These are phyloP conservation scores for Chionographis japonica DNA, from an alignment of 106 monocot genomes.

Conservation along the genomic window DNA sequence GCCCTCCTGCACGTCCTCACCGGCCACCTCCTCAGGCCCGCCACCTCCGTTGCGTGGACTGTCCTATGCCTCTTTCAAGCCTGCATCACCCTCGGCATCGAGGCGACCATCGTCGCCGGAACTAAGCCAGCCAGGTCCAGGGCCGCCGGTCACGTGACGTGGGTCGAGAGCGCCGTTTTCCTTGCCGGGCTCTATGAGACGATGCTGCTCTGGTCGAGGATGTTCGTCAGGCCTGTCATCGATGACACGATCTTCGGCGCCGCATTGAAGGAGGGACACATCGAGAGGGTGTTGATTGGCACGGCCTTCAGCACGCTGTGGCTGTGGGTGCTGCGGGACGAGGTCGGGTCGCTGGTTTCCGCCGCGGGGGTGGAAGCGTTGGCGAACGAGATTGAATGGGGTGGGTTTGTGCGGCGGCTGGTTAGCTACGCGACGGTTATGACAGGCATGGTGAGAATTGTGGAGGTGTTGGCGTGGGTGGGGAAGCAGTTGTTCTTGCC, in stretches of 20 bases:
- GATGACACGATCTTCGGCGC: slow-evolving; percentile 17
- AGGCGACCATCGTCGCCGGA: background rate
- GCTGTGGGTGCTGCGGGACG: slow-evolving; percentile 15
- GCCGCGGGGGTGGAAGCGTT: background rate
- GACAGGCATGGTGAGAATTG: slow-evolving; percentile 14
- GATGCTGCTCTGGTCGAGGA: slow-evolving; percentile 16
- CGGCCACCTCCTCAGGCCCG: slow-evolving; percentile 6
- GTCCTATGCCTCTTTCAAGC: slow-evolving; percentile 9
- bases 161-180: background rate
- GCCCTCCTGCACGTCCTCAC: slow-evolving; percentile 14
- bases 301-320: slow-evolving; percentile 12
- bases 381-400: background rate
- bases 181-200: slow-evolving; percentile 16
- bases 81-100: slow-evolving; percentile 11
- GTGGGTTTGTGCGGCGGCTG: background rate
- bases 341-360: slow-evolving; percentile 7
- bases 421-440: background rate
- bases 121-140: background rate
- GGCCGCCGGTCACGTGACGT: background rate
- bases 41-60: background rate
- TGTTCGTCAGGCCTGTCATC: slow-evolving; percentile 19
- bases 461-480: background rate
- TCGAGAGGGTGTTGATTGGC: slow-evolving; percentile 2
- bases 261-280: background rate
- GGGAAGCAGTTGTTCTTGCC: background rate